These are phyloP conservation scores for Pseudogymnoascus sp. DNA, from an alignment of 2,329 filamentous ascomycete species.

Conservation along the genomic window DNA sequence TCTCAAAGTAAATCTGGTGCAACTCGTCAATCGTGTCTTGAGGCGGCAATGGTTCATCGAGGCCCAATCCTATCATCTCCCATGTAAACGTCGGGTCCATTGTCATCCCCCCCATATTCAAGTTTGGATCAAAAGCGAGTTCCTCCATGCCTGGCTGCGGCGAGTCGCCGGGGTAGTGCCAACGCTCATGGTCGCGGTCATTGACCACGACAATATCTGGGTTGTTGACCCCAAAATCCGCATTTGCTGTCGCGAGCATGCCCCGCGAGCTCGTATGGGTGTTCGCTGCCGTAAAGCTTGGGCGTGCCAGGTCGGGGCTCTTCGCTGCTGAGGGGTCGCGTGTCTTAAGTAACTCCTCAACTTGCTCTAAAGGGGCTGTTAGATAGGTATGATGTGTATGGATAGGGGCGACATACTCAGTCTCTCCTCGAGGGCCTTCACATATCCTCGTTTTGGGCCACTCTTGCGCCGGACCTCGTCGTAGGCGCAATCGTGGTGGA, in stretches of 20 bases:
- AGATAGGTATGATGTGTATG: constrained; percentile 5
- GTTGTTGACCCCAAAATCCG: constrained; percentile 38
- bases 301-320: constrained; percentile 16
- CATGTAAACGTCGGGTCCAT: constrained; percentile 60
- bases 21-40: constrained; percentile 74
- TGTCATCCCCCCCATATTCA: constrained; percentile 40
- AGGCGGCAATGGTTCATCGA: constrained; percentile 61
- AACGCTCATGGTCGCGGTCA: constrained; percentile 46
- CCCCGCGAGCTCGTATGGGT: constrained; percentile 6
- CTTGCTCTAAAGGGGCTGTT: constrained; percentile 59
- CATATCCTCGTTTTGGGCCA: constrained; percentile 64
- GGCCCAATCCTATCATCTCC: constrained; percentile 68
- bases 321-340: constrained; percentile 47
- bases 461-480: constrained; percentile 66
- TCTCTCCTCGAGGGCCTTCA: constrained; percentile 72
- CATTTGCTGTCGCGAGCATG: constrained; percentile 15
- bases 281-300: constrained; percentile 16
- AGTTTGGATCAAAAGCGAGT: constrained; percentile 46
- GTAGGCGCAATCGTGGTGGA: constrained; percentile 61
- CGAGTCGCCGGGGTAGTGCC: constrained; percentile 48
- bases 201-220: constrained; percentile 40
- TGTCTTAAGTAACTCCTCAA: constrained; percentile 81
- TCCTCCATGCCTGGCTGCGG: constrained; percentile 48
- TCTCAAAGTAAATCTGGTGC: constrained; percentile 72
- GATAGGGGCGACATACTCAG: constrained; percentile 57